Evolutionary conservation across 306 rosid species (phyloP).

Genomic region (Vigna trinervia): DNA sequence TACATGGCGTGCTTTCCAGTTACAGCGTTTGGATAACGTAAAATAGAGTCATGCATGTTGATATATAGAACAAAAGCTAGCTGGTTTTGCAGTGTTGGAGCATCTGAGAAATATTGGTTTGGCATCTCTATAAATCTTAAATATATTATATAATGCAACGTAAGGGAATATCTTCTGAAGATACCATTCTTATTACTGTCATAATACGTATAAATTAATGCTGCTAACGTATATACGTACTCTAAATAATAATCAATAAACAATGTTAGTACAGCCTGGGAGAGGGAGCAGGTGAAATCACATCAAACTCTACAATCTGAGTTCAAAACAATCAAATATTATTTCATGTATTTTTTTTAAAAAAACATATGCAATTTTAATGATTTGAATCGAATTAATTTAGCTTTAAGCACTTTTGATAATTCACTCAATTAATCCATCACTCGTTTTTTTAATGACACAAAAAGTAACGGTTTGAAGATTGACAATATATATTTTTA

Average conservation of each 20-base stretch:
- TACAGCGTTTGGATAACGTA: background rate
- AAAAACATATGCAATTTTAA: too few relatives aligned
- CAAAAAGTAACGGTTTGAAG: too few relatives aligned
- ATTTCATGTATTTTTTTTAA: too few relatives aligned
- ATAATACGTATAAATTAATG: background rate
- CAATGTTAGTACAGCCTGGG: too few relatives aligned
- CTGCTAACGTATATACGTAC: background rate
- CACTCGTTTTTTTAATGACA: too few relatives aligned
- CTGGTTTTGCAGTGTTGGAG: background rate
- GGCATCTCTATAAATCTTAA: background rate
- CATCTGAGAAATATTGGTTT: background rate
- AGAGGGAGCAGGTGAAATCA: too few relatives aligned
- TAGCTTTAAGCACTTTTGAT: too few relatives aligned
- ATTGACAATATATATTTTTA: too few relatives aligned
- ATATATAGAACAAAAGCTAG: background rate
- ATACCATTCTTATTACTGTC: background rate
- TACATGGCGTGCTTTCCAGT: too few relatives aligned
- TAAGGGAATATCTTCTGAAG: conserved; percentile 22
- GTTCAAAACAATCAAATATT: background rate
- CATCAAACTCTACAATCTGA: too few relatives aligned
- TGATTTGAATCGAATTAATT: too few relatives aligned
- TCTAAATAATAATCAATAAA: background rate
- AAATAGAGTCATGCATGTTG: background rate
- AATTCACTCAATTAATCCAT: too few relatives aligned
- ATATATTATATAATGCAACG: background rate